Percentiles rank a stretch among this genome's conserved stretches.
phyloP scores from a whole-genome alignment of 2,329 filamentous ascomycete species.

The Sarocladium brachiariae region DNA sequence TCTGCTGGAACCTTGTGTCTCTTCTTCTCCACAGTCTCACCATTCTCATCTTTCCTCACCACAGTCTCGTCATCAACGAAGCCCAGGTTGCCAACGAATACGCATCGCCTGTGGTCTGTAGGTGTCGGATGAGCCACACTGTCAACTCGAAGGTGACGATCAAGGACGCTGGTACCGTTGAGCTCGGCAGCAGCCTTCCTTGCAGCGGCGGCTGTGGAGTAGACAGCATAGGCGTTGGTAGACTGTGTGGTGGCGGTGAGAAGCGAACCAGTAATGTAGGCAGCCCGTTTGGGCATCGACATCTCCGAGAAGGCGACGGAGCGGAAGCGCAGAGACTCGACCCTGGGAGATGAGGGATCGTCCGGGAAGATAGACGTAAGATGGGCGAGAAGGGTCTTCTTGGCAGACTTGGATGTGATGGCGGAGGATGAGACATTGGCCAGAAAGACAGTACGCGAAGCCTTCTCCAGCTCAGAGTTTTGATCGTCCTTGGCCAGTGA shows the following conservation, averaged over 20 bases:
- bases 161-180: conserved; percentile 78
- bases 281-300: conserved; percentile 83
- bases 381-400: conserved; percentile 70
- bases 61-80: conserved; percentile 90
- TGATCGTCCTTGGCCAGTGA: conserved; percentile 47
- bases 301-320: conserved; percentile 78
- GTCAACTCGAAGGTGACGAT: conserved; percentile 85
- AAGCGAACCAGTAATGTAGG: conserved; percentile 82
- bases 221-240: conserved; percentile 91
- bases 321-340: conserved; percentile 90
- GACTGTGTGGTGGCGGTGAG: conserved; percentile 89
- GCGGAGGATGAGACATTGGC: conserved; percentile 82
- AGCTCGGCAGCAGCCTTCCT: conserved; percentile 68
- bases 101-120: conserved; percentile 78
- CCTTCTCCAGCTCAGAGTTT: conserved; percentile 68
- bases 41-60: conserved; percentile 56
- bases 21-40: conserved; percentile 63
- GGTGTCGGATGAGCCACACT: conserved; percentile 80
- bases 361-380: conserved; percentile 65
- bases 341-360: conserved; percentile 54
- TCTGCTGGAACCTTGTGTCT: conserved; percentile 71
- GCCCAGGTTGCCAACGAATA: conserved; percentile 93
- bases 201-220: conserved; percentile 67
- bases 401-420: conserved; percentile 73
- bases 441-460: conserved; percentile 83